These are phyloP conservation scores for Pleochaeta shiraiana DNA, from an alignment of 2,329 filamentous ascomycete genomes.

Conservation along the genomic window DNA sequence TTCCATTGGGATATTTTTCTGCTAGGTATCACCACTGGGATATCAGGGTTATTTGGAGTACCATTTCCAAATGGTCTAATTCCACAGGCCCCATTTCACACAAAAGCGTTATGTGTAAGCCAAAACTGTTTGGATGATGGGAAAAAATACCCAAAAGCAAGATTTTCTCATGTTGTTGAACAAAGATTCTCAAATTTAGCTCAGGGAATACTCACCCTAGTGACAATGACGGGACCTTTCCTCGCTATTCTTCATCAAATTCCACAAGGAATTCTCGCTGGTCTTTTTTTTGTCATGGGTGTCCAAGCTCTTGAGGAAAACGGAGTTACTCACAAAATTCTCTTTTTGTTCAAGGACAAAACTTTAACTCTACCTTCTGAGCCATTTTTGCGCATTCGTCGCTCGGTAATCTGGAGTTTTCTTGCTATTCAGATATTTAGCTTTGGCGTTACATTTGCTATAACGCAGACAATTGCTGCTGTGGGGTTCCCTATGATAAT, in stretches of 20 bases:
- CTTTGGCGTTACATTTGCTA: slow-evolving; percentile 60
- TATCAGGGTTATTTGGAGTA: slow-evolving; percentile 54
- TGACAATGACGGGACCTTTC: slow-evolving; percentile 57
- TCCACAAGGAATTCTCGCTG: slow-evolving; percentile 58
- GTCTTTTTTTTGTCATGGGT: slow-evolving; percentile 72
- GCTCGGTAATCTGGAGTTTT: slow-evolving; percentile 46
- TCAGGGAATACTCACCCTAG: slow-evolving; percentile 55
- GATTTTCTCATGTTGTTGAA: slow-evolving; percentile 45
- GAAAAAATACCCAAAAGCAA: slow-evolving; percentile 32
- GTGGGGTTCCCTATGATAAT: slow-evolving; percentile 44
- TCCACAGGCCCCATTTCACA: slow-evolving; percentile 68
- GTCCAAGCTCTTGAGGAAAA: slow-evolving; percentile 56
- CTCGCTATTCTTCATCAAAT: slow-evolving; percentile 55
- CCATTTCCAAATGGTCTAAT: slow-evolving; percentile 71
- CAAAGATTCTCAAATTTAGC: slow-evolving; percentile 60
- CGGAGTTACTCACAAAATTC: slow-evolving; percentile 52
- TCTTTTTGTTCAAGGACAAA: slow-evolving; percentile 45
- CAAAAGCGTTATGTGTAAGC: slow-evolving; percentile 55
- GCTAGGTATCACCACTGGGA: slow-evolving; percentile 53
- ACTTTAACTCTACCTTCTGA: slow-evolving; percentile 35
- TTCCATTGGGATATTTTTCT: slow-evolving; percentile 78
- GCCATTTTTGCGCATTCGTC: slow-evolving; percentile 40
- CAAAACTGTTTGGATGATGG: slow-evolving; percentile 24
- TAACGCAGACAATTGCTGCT: slow-evolving; percentile 63
- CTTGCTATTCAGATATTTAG: slow-evolving; percentile 44